phyloP scores from a whole-genome alignment of 116 monocot genomes.

The Phalaenopsis hybrid region DNA sequence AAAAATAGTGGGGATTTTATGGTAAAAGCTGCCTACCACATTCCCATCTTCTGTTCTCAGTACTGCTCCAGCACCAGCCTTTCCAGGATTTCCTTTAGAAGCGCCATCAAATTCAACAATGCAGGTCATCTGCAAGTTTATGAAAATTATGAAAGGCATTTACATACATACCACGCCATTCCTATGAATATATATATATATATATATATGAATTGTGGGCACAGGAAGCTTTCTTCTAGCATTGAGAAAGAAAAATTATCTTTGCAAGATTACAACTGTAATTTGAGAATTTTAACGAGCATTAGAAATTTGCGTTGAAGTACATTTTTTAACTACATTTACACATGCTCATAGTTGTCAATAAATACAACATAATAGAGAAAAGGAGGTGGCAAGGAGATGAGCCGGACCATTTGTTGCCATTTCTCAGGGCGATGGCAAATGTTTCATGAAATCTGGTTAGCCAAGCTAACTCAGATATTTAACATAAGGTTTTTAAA shows the following conservation, averaged over 20 bases:
- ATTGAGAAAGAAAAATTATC: not conserved
- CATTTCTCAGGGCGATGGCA: not conserved
- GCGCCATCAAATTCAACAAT: constrained; percentile 47
- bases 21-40: constrained; percentile 27
- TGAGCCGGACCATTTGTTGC: not conserved
- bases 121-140: constrained; percentile 19
- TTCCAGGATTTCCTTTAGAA: constrained; percentile 44
- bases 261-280: not conserved
- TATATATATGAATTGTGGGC: not conserved
- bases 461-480: too few relatives aligned
- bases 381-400: not conserved
- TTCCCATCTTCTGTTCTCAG: constrained; percentile 31
- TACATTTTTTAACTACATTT: not conserved
- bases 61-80: constrained; percentile 47
- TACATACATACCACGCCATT: not conserved
- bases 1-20: not conserved
- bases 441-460: not conserved
- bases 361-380: not conserved
- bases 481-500: too few relatives aligned
- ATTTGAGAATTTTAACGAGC: not conserved
- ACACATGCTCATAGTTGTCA: not conserved
- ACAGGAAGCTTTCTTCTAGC: not conserved
- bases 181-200: not conserved
- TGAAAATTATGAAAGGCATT: not conserved
- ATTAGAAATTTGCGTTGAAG: not conserved